Evolutionary conservation across 1,139 yeast species (phyloP).

Genomic region (Geotrichum reessii): DNA sequence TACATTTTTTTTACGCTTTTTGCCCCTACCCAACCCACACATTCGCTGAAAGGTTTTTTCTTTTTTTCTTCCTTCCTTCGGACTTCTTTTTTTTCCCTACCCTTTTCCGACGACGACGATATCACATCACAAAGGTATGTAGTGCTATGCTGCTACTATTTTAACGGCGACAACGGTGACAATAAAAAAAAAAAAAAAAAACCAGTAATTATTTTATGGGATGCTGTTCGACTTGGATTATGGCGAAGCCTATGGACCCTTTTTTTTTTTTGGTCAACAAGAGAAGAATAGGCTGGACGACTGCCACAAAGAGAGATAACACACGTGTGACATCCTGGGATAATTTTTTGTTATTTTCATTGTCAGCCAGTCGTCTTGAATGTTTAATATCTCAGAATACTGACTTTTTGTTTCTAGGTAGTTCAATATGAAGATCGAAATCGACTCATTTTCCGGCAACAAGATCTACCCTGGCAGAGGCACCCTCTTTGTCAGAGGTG

Average conservation of each 20-base stretch:
- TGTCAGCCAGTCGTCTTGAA: neutral
- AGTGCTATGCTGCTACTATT: neutral
- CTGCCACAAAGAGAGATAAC: neutral
- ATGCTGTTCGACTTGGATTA: neutral
- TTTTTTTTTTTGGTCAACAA: neutral
- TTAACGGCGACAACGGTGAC: neutral
- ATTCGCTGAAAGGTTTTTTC: neutral
- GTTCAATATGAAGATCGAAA: slow-evolving; percentile 89
- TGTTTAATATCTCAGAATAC: neutral
- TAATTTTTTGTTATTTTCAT: too few relatives aligned
- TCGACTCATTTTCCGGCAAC: slow-evolving; percentile 98
- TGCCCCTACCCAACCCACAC: neutral
- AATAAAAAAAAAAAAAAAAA: too few relatives aligned
- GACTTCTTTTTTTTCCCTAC: neutral
- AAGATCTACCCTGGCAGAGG: slow-evolving; percentile 99
- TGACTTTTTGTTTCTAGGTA: slow-evolving; percentile 11
- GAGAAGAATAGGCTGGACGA: neutral
- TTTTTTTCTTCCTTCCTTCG: neutral
- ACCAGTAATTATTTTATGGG: neutral
- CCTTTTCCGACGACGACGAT: neutral
- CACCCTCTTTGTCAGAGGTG: slow-evolving; percentile 98
- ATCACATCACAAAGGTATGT: neutral
- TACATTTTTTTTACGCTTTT: too few relatives aligned
- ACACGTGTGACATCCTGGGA: neutral
- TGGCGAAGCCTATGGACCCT: neutral